Evolutionary conservation across 2,329 filamentous ascomycete species (phyloP).

Genomic region (Nannizzia gypsea): DNA sequence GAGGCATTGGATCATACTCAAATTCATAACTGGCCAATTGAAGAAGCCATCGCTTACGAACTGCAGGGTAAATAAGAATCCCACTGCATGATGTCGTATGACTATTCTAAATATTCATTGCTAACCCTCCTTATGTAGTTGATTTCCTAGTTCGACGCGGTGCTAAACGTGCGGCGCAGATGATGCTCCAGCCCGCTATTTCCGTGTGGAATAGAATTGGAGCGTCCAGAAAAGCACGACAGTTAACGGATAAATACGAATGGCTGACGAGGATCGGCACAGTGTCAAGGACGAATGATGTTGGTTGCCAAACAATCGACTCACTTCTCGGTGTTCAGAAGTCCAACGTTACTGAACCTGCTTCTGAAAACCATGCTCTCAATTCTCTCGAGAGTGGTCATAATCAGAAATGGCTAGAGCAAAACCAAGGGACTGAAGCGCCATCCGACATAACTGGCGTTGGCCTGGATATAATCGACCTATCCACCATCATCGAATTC

Average conservation of each 20-base stretch:
- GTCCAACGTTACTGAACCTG: slow-evolving; percentile 10
- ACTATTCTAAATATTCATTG: not conserved
- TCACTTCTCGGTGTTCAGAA: slow-evolving; percentile 32
- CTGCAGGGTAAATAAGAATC: slow-evolving; percentile 39
- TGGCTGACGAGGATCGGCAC: slow-evolving; percentile 47
- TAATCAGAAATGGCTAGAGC: slow-evolving; percentile 34
- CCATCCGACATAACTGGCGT: slow-evolving; percentile 33
- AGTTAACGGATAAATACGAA: slow-evolving; percentile 48
- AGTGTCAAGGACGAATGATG: slow-evolving; percentile 41
- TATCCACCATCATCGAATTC: slow-evolving; percentile 52
- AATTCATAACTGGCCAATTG: slow-evolving; percentile 45
- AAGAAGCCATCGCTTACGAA: slow-evolving; percentile 49
- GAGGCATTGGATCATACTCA: slow-evolving; percentile 50
- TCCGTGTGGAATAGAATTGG: slow-evolving; percentile 48
- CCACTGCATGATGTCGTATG: too few species aligned
- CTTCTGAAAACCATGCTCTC: slow-evolving; percentile 21
- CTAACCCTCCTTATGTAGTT: slow-evolving; percentile 35
- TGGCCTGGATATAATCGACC: slow-evolving; percentile 48
- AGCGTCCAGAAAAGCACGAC: slow-evolving; percentile 47
- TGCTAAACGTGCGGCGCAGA: slow-evolving; percentile 47
- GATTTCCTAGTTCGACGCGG: slow-evolving; percentile 47
- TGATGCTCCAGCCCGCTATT: slow-evolving; percentile 47
- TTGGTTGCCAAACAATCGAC: slow-evolving; percentile 45
- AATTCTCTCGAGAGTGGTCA: slow-evolving; percentile 29
- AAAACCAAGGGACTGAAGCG: slow-evolving; percentile 28